Base-by-base conservation (phyloP, 495 filamentous ascomycete species). In the Daldinia concentrica region DNA sequence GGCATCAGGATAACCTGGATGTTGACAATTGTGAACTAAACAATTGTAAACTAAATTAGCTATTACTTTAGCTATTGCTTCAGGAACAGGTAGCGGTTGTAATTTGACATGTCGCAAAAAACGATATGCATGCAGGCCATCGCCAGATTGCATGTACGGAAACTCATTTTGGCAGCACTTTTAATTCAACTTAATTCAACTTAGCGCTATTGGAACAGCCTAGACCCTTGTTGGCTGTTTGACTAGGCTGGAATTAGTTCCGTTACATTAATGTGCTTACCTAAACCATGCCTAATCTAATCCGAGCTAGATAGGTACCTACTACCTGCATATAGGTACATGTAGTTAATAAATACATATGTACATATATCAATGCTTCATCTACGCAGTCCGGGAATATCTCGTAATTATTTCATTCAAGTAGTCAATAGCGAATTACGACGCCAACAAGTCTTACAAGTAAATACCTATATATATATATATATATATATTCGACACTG, bases 61-160 rank as follows among this genome's bases (percentile, higher is more conserved):
- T n/a, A n/a, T n/a, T n/a, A n/a, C n/a, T n/a, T 6, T 30, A 30
- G 29, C 29, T 61, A 62, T 62, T 48, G 58, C 30, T 52, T 68
- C 51, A 67, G 36, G 55, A 60, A 62, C 50, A 58, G 63, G 52
- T 54, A 41, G 52, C 62, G 43, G 58, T 62, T 39, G 66, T 65
- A 59, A 48, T 64, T 73, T 66, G 66, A 64, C 62, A 69, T 69
- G 64, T 73, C 71, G 66, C 66, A 69, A 69, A 73, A 63, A 60
- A 66, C 45, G 62, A 62, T 69, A 43, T 66, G 57, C 58, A 63
- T 55, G 58, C 22, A 69, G 22, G 11, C 41, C 62, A 39, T 73
- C 58, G 57, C 58, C 62, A 73, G 60, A 66, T 73, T 69, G 62
- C 60, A 60, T 36, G 59, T 48, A 24, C 7, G 54, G 63, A 62